Evolutionary conservation across 1,284 basidiomycete species (phyloP), one percentile per base, ranked within the genome.

Genomic region (Ceratobasidium sp.): DNA sequence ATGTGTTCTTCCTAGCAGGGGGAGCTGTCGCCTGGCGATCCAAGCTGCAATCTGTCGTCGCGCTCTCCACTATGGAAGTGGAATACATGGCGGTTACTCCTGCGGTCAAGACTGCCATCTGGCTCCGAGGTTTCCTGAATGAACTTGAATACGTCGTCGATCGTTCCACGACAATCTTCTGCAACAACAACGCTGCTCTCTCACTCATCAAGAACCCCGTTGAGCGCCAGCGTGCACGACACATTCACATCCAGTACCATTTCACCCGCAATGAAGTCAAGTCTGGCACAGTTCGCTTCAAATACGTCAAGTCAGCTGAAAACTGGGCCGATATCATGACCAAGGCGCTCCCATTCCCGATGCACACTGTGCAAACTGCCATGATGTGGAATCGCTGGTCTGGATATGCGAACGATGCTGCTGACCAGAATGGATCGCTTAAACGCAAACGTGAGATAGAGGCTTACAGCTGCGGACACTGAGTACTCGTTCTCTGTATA

Each of bases 51-150:
- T 63, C 74, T 0, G 75, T 76, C 1, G 77, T 82, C 8, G 78
- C 82, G 0, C 59, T 77, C 2, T 83, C 80, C 0, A 81, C 80
- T 0, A 77, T 77, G 0, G 82, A 84, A 72, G 80, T 81, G 0
- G 81, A 84, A 69, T 83, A 83, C 73, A 75, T 82, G 14, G 79
- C 80, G 2, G 9, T 5, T 23, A 3, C 28, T 7, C 5, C 33
- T 12, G 28, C 53, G 5, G 23, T 9, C n/a, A 11, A 36, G 11
- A 2, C 2, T 23, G 25, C 53, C 2, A 2, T 33, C 12, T 56
- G 9, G n/a, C 1, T n/a, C 1, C 73, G 74, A 4, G 28, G 38
- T 9, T 73, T 76, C 80, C 30, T 81, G 77, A 1, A 83, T 82
- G 28, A 85, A 78, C 73, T 82, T 81, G 77, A 44, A 79, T 75